These are phyloP conservation scores for Termitomyces sp. DNA, from an alignment of 768 basidiomycete species.

Conservation along the genomic window DNA sequence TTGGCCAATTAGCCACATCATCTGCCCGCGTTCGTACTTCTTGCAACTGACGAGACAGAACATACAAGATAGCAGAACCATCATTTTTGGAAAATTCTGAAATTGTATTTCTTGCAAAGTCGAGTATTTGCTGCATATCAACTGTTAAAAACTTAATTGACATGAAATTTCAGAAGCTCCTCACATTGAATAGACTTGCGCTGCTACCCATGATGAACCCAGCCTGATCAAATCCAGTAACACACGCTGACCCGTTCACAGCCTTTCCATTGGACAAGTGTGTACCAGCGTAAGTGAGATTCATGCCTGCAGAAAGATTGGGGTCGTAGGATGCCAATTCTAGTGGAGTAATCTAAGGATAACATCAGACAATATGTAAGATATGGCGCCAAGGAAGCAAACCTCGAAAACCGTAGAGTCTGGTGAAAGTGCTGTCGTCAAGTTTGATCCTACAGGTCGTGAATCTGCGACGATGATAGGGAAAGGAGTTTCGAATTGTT, in stretches of 20 bases:
- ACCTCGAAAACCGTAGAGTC: constrained; percentile 59
- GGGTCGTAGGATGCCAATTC: constrained; percentile 78
- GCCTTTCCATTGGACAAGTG: constrained; percentile 54
- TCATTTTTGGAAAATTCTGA: constrained; percentile 32
- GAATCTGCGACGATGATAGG: constrained; percentile 65
- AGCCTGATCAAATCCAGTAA: constrained; percentile 70
- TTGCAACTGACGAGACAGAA: constrained; percentile 44
- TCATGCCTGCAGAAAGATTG: constrained; percentile 63
- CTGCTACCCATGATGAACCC: constrained; percentile 76
- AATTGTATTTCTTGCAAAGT: constrained; percentile 40
- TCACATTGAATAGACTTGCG: constrained; percentile 63
- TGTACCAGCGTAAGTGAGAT: constrained; percentile 62
- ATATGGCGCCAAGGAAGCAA: background rate
- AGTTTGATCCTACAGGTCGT: constrained; percentile 39
- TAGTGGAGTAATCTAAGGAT: constrained; percentile 48
- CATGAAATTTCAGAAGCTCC: constrained; percentile 1
- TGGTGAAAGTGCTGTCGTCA: constrained; percentile 33
- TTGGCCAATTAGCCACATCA: constrained; percentile 71
- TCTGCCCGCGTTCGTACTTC: constrained; percentile 49
- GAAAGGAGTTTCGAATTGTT: constrained; percentile 50
- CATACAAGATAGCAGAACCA: constrained; percentile 37
- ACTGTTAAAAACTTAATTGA: background rate
- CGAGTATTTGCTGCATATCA: constrained; percentile 41
- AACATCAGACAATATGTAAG: background rate
- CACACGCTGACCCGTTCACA: constrained; percentile 54